A percentile compares a stretch with the other conserved stretches of the same genome.
Conservation (phyloP, 73 alveolate genomes). For the Paraurostyla sp. region DNA sequence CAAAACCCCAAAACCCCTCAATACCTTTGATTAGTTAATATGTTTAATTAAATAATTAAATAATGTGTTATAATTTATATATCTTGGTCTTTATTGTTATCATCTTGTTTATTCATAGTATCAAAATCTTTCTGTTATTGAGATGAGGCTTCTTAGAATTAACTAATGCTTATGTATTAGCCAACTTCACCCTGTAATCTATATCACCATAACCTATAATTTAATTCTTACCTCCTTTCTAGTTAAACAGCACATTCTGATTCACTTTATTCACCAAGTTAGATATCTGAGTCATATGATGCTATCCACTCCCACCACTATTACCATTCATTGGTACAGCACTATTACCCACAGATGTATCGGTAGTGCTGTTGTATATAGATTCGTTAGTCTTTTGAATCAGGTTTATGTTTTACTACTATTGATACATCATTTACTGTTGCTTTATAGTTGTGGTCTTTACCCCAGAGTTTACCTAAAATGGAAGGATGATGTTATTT, state of each 20-base stretch:
- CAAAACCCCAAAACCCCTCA: slow-evolving; percentile 50
- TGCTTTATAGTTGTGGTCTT: neutral
- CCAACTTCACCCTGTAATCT: slow-evolving; percentile 14
- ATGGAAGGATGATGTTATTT: slow-evolving; percentile 2
- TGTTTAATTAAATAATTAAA: neutral
- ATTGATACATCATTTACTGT: neutral
- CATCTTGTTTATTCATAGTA: slow-evolving; percentile 6
- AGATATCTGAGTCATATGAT: too few species aligned
- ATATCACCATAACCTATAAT: neutral
- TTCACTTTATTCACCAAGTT: neutral
- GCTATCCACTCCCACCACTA: neutral
- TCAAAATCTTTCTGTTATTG: neutral
- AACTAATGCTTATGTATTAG: neutral
- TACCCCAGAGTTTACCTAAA: slow-evolving; percentile 8
- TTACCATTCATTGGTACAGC: too few species aligned
- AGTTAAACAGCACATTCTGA: neutral
- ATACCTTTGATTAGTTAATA: neutral
- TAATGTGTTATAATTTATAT: neutral
- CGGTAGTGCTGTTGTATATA: neutral
- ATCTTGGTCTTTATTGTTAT: too few species aligned
- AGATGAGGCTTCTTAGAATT: neutral
- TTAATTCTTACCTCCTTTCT: neutral
- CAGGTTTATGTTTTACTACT: neutral
- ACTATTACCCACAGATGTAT: neutral
- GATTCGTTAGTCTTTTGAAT: neutral